Percentiles rank a stretch among this genome's conserved stretches.
Evolutionary conservation across 768 basidiomycete genomes (phyloP).

Genomic region (Lyophyllum atratum): DNA sequence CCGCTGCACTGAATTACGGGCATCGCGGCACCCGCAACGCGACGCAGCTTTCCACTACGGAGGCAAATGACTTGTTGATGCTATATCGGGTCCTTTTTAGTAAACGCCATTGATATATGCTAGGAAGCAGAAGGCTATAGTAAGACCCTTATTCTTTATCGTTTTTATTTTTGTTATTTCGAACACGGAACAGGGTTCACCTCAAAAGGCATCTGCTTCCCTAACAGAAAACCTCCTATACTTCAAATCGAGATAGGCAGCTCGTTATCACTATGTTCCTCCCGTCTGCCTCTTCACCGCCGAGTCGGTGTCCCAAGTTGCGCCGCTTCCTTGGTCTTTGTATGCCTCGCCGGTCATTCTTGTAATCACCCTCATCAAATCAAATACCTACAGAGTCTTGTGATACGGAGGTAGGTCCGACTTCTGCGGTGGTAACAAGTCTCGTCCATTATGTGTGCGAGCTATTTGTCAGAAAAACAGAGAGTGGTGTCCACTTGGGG

Average conservation of each 20-base stretch:
- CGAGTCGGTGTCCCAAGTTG: neutral
- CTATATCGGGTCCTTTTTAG: neutral
- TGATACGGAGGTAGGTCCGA: neutral
- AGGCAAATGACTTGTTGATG: neutral
- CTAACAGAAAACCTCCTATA: neutral
- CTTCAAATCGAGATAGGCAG: neutral
- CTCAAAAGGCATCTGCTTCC: neutral
- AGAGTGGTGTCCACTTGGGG: constrained; percentile 44
- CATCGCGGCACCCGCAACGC: neutral
- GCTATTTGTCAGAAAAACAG: constrained; percentile 41
- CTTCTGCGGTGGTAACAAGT: constrained; percentile 4
- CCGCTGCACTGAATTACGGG: neutral
- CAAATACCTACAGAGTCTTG: neutral
- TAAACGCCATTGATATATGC: too few relatives aligned
- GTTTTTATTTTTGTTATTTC: neutral
- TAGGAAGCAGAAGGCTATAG: neutral
- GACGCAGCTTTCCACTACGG: neutral
- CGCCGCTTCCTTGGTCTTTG: neutral
- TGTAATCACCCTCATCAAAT: neutral
- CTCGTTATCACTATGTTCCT: neutral
- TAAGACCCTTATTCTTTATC: neutral
- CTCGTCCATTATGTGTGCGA: constrained; percentile 25
- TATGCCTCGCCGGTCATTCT: neutral
- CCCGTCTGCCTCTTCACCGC: neutral
- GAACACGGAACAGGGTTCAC: neutral